phyloP scores from a whole-genome alignment of 2,329 filamentous ascomycete species.

The Aspergillus aculeatinus region DNA sequence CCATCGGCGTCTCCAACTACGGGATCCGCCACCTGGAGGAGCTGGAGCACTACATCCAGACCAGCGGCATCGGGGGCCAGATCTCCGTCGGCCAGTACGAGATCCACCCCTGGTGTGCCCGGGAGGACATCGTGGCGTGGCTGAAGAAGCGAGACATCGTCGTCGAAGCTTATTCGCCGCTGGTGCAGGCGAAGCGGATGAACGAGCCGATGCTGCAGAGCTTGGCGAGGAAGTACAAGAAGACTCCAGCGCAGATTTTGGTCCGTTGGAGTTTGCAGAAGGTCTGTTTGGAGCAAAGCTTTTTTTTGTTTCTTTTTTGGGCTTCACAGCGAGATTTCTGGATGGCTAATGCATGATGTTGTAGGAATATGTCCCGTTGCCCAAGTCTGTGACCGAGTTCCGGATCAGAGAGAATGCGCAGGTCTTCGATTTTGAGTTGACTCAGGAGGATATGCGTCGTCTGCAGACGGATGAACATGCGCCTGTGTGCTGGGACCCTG shows the following conservation, averaged over 20 bases:
- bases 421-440: constrained; percentile 61
- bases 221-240: constrained; percentile 57
- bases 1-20: constrained; percentile 44
- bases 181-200: constrained; percentile 48
- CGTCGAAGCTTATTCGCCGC: constrained; percentile 56
- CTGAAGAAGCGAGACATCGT: constrained; percentile 63
- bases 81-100: constrained; percentile 87
- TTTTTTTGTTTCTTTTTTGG: no score
- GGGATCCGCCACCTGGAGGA: constrained; percentile 43
- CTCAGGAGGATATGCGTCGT: constrained; percentile 57
- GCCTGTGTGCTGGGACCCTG: constrained; percentile 60
- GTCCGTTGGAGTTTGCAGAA: constrained; percentile 63
- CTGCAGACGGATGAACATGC: constrained; percentile 57
- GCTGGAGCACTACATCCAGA: constrained; percentile 39
- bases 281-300: constrained; percentile 30
- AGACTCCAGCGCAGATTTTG: constrained; percentile 59
- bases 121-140: constrained; percentile 79
- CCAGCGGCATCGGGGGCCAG: constrained; percentile 55
- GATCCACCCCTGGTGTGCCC: constrained; percentile 81
- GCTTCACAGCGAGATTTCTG: no score
- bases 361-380: constrained; percentile 61
- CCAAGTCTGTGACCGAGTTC: constrained; percentile 60
- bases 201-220: constrained; percentile 54
- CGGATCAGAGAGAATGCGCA: constrained; percentile 62
- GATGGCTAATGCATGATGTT: not conserved